Conservation (phyloP, 306 rosid genomes). For the Lathyrus oleraceus region DNA sequence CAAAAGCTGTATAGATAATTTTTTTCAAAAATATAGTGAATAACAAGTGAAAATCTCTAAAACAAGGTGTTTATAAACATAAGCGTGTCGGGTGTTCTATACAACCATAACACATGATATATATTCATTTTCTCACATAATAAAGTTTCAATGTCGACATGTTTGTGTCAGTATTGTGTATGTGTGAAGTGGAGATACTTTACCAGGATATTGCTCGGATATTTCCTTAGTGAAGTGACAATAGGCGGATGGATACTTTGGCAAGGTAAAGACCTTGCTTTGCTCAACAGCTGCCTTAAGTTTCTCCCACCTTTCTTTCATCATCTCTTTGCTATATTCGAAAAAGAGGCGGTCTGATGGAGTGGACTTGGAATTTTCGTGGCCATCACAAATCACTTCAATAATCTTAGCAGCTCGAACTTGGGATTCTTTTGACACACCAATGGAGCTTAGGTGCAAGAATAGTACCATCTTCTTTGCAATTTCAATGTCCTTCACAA, state of each 20-base stretch:
- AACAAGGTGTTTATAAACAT: not conserved
- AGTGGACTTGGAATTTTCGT: constrained; percentile 40
- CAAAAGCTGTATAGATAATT: constrained; percentile 47
- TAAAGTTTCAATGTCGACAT: not conserved
- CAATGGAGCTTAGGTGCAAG: constrained; percentile 62
- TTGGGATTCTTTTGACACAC: constrained; percentile 84
- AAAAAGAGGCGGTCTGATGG: constrained; percentile 52
- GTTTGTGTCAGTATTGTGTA: not conserved
- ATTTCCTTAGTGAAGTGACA: constrained; percentile 56
- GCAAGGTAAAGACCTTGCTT: constrained; percentile 44
- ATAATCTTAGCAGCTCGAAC: constrained; percentile 66
- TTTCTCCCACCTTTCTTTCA: constrained; percentile 71
- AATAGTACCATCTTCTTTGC: constrained; percentile 66
- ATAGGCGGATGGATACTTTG: constrained; percentile 38
- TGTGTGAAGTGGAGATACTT: not conserved
- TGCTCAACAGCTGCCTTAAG: constrained; percentile 41
- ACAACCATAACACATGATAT: not conserved
- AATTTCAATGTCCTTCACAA: constrained; percentile 70
- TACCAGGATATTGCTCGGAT: constrained; percentile 60
- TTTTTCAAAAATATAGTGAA: not conserved
- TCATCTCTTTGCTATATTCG: constrained; percentile 34
- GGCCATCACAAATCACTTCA: constrained; percentile 56
- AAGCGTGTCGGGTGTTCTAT: not conserved
- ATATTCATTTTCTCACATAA: too few relatives aligned
- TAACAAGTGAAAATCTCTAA: not conserved